Conservation (phyloP, 495 filamentous ascomycete species). For the Saxophila tyrrhenica region DNA sequence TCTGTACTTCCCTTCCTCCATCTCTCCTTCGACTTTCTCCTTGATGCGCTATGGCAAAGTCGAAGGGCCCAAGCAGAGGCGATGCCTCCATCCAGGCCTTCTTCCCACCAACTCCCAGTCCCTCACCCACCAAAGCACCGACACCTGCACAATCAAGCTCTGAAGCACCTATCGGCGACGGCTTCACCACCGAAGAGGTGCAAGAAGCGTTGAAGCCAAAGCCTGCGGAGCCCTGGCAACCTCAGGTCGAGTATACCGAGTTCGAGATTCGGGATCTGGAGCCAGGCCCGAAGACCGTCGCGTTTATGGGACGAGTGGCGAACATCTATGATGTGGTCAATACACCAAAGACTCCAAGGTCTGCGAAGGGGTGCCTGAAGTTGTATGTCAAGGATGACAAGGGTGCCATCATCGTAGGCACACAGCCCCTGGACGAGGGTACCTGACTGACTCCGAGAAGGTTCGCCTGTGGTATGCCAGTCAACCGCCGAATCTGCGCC, state of each 20-base stretch:
- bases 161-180: conserved; percentile 31
- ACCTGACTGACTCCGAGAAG: conserved; percentile 5
- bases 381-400: conserved; percentile 48
- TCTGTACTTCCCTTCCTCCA: background rate
- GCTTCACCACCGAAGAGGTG: conserved; percentile 40
- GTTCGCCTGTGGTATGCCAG: conserved; percentile 30
- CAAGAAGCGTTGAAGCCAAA: conserved; percentile 31
- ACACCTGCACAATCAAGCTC: background rate
- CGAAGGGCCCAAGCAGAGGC: conserved; percentile 3
- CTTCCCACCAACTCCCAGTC: conserved; percentile 12
- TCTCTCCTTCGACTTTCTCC: no score
- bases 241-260: conserved; percentile 41
- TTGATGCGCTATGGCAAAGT: no score
- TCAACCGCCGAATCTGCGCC: conserved; percentile 20
- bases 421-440: background rate
- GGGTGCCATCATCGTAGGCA: conserved; percentile 41
- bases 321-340: conserved; percentile 38
- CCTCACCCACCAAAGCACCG: conserved; percentile 1
- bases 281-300: conserved; percentile 40
- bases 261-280: conserved; percentile 39
- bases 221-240: conserved; percentile 39
- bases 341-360: conserved; percentile 29
- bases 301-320: conserved; percentile 47
- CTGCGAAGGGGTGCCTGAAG: conserved; percentile 41
- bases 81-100: conserved; percentile 17